Conservation (phyloP, 2,329 filamentous ascomycete species). For the Xylaria sp. region DNA sequence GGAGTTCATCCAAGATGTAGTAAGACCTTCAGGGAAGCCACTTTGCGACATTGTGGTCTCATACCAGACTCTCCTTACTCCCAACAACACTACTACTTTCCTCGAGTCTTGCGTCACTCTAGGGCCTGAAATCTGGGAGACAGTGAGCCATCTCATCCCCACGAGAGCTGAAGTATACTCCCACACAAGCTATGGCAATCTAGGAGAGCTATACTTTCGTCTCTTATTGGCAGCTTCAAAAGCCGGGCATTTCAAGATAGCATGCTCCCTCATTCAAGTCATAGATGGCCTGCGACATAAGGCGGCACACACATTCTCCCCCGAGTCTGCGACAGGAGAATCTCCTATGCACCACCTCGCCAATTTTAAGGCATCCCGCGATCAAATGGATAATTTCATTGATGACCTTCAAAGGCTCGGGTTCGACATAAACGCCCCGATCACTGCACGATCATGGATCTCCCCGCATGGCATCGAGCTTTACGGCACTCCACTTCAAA, state of each 20-base stretch:
- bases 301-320: not conserved
- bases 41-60: not conserved
- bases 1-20: not conserved
- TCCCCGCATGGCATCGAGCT: not conserved
- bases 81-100: not conserved
- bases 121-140: not conserved
- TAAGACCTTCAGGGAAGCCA: not conserved
- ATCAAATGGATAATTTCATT: not conserved
- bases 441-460: not conserved
- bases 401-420: not conserved
- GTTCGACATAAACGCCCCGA: not conserved
- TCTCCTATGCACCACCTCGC: not conserved
- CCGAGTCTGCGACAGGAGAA: not conserved
- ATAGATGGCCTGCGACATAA: not conserved
- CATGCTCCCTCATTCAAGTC: not conserved
- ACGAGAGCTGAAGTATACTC: not conserved
- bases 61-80: not conserved
- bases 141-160: not conserved
- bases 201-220: not conserved
- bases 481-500: not conserved
- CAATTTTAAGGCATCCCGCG: not conserved
- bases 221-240: not conserved
- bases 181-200: not conserved
- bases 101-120: not conserved
- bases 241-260: not conserved